phyloP scores from a whole-genome alignment of 495 filamentous ascomycete species.

The Talaromyces ruber region DNA sequence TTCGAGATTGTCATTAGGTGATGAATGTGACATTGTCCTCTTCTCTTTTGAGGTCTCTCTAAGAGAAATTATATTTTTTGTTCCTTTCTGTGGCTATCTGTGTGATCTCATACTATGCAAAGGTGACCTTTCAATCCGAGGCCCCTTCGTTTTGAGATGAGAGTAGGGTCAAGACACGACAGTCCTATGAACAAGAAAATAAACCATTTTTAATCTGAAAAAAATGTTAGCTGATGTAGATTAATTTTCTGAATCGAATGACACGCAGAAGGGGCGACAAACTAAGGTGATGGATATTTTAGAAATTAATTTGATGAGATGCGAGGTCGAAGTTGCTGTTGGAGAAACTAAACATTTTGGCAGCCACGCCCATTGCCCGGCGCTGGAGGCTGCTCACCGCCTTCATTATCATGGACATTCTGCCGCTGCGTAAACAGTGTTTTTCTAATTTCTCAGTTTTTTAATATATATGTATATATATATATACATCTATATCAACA shows the following conservation, averaged over 20 bases:
- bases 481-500: too few relatives aligned
- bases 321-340: neutral
- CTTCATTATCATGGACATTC: neutral
- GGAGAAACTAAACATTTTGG: neutral
- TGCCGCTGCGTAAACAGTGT: neutral
- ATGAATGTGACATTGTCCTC: neutral
- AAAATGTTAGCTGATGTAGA: neutral
- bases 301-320: neutral
- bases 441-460: neutral
- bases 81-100: neutral
- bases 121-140: neutral
- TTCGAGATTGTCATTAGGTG: conserved; percentile 10
- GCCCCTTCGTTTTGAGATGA: neutral
- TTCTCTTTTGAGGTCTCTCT: neutral
- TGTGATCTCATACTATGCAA: neutral
- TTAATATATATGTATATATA: too few relatives aligned
- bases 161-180: neutral
- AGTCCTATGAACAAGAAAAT: neutral
- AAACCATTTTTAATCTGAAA: neutral
- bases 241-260: neutral
- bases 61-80: neutral
- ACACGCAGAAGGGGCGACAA: neutral
- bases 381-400: neutral
- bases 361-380: neutral
- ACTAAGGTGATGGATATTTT: neutral